Percentiles rank a stretch among this genome's conserved stretches.
phyloP scores from a whole-genome alignment of 208 protist species.

The Crithidia bombi region DNA sequence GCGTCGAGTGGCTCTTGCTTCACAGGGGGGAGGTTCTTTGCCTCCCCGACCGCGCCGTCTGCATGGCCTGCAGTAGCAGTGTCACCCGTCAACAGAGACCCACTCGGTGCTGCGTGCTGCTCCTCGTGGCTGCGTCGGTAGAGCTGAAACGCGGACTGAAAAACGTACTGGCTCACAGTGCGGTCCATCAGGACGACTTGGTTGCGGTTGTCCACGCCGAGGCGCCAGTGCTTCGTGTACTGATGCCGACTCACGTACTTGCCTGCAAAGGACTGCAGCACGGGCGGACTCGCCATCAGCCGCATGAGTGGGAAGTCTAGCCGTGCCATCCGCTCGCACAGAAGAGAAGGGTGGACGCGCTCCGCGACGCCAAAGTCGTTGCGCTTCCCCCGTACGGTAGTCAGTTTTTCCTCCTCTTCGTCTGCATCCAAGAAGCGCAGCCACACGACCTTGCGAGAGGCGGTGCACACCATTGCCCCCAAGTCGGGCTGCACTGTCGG shows the following conservation, averaged over 20 bases:
- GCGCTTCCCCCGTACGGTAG: not conserved
- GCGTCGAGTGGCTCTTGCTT: not conserved
- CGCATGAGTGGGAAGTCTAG: constrained; percentile 13
- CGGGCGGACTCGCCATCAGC: constrained; percentile 22
- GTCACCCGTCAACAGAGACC: not conserved
- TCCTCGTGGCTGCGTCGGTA: not conserved
- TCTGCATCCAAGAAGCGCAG: not conserved
- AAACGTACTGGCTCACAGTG: constrained; percentile 5
- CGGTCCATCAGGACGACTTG: constrained; percentile 41
- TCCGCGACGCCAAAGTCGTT: constrained; percentile 7
- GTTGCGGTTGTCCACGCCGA: constrained; percentile 40
- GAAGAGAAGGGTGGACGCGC: constrained; percentile 18
- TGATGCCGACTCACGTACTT: constrained; percentile 14
- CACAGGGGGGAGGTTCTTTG: not conserved
- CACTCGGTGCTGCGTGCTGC: not conserved
- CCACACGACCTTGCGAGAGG: constrained; percentile 13
- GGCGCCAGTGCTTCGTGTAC: constrained; percentile 40
- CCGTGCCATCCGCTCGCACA: constrained; percentile 12
- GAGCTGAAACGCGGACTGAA: constrained; percentile 26
- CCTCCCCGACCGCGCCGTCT: not conserved
- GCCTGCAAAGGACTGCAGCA: constrained; percentile 12
- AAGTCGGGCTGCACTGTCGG: constrained; percentile 15
- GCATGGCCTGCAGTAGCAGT: not conserved
- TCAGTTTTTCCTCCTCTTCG: constrained; percentile 7
- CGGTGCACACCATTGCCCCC: constrained; percentile 24